These are phyloP conservation scores for Punica granatum DNA, from an alignment of 345 rosid genomes.

Conservation along the genomic window DNA sequence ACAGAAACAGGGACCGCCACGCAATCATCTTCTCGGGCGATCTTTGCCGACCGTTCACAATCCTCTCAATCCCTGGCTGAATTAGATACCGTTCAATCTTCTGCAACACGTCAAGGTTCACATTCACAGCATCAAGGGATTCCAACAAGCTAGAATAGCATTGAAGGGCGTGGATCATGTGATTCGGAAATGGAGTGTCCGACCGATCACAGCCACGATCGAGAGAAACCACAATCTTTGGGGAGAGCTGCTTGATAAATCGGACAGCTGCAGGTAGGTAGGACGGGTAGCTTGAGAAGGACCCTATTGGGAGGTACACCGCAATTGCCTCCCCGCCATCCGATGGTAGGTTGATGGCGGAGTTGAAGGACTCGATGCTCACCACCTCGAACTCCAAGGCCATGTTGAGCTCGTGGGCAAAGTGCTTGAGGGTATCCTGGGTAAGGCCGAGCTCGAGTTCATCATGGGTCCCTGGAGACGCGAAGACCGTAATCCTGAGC, in stretches of 20 bases:
- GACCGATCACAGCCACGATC: constrained; percentile 77
- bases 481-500: constrained; percentile 62
- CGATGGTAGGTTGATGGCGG: constrained; percentile 31
- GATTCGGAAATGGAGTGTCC: constrained; percentile 72
- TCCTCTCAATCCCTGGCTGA: constrained; percentile 59
- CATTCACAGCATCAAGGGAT: constrained; percentile 77
- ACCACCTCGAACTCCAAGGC: constrained; percentile 58
- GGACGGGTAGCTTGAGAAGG: constrained; percentile 48
- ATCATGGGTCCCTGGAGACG: constrained; percentile 47
- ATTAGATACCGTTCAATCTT: constrained; percentile 79
- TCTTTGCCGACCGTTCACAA: constrained; percentile 53
- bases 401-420: constrained; percentile 67
- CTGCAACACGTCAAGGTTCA: constrained; percentile 55
- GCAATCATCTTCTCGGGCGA: constrained; percentile 47
- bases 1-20: constrained; percentile 68
- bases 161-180: constrained; percentile 58
- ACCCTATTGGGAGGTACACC: constrained; percentile 60
- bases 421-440: constrained; percentile 55
- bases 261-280: constrained; percentile 52
- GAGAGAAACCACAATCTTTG: constrained; percentile 68
- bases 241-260: constrained; percentile 67
- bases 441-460: constrained; percentile 63
- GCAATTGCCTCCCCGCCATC: constrained; percentile 50
- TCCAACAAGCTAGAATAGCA: constrained; percentile 59
- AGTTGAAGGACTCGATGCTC: constrained; percentile 43